phyloP scores from a whole-genome alignment of 176 grass and related monocot species.

The Aegilops speltoides region DNA sequence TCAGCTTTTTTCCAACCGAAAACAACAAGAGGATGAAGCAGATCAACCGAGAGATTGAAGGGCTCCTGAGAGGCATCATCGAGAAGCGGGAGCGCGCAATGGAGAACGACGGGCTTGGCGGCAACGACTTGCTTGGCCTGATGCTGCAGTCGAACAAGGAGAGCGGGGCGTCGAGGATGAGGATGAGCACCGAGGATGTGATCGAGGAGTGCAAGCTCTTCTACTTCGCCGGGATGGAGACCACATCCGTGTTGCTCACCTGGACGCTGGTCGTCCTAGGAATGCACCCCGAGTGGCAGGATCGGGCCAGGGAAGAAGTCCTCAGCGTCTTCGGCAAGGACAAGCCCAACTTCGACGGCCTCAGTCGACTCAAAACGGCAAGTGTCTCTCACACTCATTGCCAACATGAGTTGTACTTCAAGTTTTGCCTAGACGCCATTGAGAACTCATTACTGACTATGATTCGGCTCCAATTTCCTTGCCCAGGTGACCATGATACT shows the following conservation, averaged over 20 bases:
- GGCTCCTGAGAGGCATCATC: slow-evolving; percentile 55
- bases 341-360: slow-evolving; percentile 42
- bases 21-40: slow-evolving; percentile 50
- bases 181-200: slow-evolving; percentile 64
- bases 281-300: slow-evolving; percentile 66
- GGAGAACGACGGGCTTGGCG: slow-evolving; percentile 18
- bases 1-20: slow-evolving; percentile 62
- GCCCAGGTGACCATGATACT: slow-evolving; percentile 75
- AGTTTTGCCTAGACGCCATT: too few relatives aligned
- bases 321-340: slow-evolving; percentile 40
- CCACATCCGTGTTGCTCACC: slow-evolving; percentile 59
- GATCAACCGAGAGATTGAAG: slow-evolving; percentile 38
- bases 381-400: slow-evolving; percentile 4
- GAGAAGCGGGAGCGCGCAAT: slow-evolving; percentile 42
- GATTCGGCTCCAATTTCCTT: neutral
- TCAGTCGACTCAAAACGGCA: slow-evolving; percentile 59
- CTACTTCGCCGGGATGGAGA: slow-evolving; percentile 76
- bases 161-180: slow-evolving; percentile 20
- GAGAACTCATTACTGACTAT: neutral
- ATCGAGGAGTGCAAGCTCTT: slow-evolving; percentile 86
- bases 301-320: slow-evolving; percentile 66
- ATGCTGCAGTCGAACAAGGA: slow-evolving; percentile 57
- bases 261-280: slow-evolving; percentile 56
- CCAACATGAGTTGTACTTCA: too few relatives aligned
- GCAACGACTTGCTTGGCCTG: slow-evolving; percentile 64